Evolutionary conservation across 2,329 filamentous ascomycete species (phyloP).

Genomic region (Ophidiomyces ophidiicola): DNA sequence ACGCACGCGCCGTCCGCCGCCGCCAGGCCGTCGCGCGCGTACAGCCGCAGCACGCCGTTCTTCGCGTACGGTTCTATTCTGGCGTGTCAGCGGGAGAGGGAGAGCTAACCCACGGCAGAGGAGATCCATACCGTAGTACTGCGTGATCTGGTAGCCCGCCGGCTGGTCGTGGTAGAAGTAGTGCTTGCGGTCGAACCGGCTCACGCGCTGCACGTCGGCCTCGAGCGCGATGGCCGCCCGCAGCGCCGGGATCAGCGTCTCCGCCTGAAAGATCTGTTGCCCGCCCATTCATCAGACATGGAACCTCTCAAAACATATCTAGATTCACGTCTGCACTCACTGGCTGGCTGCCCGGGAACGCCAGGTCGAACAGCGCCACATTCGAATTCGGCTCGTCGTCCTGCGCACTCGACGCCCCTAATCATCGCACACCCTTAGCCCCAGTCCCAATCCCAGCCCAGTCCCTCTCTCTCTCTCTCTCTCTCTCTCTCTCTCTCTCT

Average conservation of each 20-base stretch:
- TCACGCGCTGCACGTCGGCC: constrained; percentile 63
- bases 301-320: background rate
- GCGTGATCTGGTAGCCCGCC: constrained; percentile 91
- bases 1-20: constrained; percentile 59
- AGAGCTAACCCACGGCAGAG: background rate
- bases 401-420: constrained; percentile 49
- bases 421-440: constrained; percentile 6
- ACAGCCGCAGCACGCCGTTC: constrained; percentile 60
- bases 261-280: constrained; percentile 60
- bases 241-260: constrained; percentile 75
- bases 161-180: constrained; percentile 99
- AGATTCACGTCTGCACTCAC: constrained; percentile 29
- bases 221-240: constrained; percentile 74
- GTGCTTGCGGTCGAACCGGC: constrained; percentile 89
- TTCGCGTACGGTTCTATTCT: constrained; percentile 47
- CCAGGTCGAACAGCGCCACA: constrained; percentile 76
- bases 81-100: background rate
- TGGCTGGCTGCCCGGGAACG: constrained; percentile 81
- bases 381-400: constrained; percentile 68
- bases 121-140: constrained; percentile 57
- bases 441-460: constrained; percentile 7
- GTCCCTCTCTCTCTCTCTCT: background rate
- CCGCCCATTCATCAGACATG: background rate
- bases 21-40: constrained; percentile 65
- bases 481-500: background rate